Base-by-base conservation (phyloP, 768 basidiomycete genomes). In the Cystobasidiopsis lactophilus region DNA sequence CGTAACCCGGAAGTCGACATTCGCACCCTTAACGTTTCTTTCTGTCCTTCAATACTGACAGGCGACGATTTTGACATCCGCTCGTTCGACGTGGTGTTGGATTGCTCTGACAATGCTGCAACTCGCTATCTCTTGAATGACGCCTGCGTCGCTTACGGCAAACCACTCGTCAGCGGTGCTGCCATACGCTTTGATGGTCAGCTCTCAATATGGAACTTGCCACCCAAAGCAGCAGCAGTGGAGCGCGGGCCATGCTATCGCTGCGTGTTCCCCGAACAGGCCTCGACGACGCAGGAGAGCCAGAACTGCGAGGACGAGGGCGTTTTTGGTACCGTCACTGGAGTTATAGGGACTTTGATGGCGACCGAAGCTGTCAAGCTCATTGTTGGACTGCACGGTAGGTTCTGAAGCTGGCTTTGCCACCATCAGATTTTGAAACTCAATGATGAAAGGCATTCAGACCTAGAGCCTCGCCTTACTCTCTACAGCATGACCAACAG, bases 71-170 rank as follows among this genome's bases (percentile, higher is more conserved):
- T 53, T 7, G 39, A 48, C 19, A 37, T 57, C 41, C 33, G 63
- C 11, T 62, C 72, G 1, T 86, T 84, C 62, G 76, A 81, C 64
- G 66, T 93, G 49, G 71, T 95, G 47, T 70, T 95, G 16, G 91
- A 95, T 68, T 95, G 89, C 70, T 93, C 88, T 3, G 89, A 95
- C 68, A 91, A 93, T 58, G 76, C 80, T 1, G 77, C 82, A 2
- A 88, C 86, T 0, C 80, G 93, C 4, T 96, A 96, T 66, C 75
- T 96, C 19, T 73, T 98, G 50, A 88, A 85, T 24, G 89, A 96
- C 64, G 75, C 77, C 0, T 77, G 82, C 16, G 82, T 86, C 37
- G 69, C 69, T 1, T 73, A 88, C 1, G 67, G 69, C n/a, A 82
- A 78, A 44, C 81, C 85, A 14, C 77, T 96, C 37, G 79, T 96